Evolutionary conservation across 306 rosid genomes (phyloP).

Genomic region (Trifolium fragiferum): DNA sequence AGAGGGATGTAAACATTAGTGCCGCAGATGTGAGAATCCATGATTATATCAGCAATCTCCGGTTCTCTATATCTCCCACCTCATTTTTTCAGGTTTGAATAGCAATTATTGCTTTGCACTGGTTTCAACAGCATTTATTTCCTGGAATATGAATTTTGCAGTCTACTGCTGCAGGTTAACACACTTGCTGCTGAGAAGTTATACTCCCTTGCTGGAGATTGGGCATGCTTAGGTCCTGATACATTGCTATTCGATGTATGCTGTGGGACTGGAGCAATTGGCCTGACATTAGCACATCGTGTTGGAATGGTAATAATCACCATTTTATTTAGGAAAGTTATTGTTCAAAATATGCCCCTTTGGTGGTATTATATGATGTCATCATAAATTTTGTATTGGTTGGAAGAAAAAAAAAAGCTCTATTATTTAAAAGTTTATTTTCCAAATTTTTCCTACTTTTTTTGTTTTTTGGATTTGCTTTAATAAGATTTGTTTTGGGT

Average conservation of each 20-base stretch:
- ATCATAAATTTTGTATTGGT: slow-evolving; percentile 22
- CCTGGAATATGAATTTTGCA: slow-evolving; percentile 16
- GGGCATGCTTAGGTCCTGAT: slow-evolving; percentile 92
- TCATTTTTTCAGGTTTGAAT: slow-evolving; percentile 88
- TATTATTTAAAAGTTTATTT: slow-evolving; percentile 2
- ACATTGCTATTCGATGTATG: slow-evolving; percentile 93
- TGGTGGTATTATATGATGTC: slow-evolving; percentile 27
- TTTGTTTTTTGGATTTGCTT: slow-evolving; percentile 9
- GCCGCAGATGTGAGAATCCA: slow-evolving; percentile 70
- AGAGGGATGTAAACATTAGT: slow-evolving; percentile 43
- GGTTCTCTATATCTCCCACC: slow-evolving; percentile 89
- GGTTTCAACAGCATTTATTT: slow-evolving; percentile 27
- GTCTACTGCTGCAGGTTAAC: slow-evolving; percentile 71
- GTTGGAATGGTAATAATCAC: slow-evolving; percentile 94
- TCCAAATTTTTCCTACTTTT: not conserved
- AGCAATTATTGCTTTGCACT: slow-evolving; percentile 27
- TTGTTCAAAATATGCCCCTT: slow-evolving; percentile 19
- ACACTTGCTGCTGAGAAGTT: slow-evolving; percentile 96
- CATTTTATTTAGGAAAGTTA: slow-evolving; percentile 20
- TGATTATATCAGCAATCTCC: slow-evolving; percentile 80
- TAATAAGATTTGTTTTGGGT: slow-evolving; percentile 32
- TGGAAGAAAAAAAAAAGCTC: slow-evolving; percentile 14
- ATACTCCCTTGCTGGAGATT: slow-evolving; percentile 95
- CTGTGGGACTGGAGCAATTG: slow-evolving; percentile 98
- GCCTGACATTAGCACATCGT: slow-evolving; percentile 92